Conservation (phyloP, 1,284 basidiomycete species). For the Cutaneotrichosporon mucoides region DNA sequence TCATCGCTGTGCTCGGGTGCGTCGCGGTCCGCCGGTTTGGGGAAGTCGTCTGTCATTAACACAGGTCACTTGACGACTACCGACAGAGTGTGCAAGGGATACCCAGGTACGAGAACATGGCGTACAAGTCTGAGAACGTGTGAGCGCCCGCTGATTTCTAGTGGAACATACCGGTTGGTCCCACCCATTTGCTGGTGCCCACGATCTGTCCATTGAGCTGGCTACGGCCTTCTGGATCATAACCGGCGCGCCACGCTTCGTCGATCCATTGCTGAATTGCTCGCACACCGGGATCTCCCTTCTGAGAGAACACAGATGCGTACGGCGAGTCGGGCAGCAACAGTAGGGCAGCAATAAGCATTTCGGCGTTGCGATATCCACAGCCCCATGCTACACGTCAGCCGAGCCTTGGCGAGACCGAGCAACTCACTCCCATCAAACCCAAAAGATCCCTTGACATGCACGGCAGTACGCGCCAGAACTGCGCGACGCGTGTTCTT, state of each 20-base stretch:
- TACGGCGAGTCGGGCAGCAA: slow-evolving; percentile 50
- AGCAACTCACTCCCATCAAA: slow-evolving; percentile 63
- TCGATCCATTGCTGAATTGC: slow-evolving; percentile 74
- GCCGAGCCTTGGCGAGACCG: neutral
- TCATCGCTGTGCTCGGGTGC: slow-evolving; percentile 4
- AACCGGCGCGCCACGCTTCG: slow-evolving; percentile 70
- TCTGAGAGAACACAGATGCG: slow-evolving; percentile 20
- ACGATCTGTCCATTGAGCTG: slow-evolving; percentile 60
- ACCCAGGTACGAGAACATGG: slow-evolving; percentile 51
- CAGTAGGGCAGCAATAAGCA: slow-evolving; percentile 65
- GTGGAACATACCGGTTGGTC: slow-evolving; percentile 61
- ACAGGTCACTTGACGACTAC: neutral
- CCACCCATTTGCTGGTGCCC: slow-evolving; percentile 69
- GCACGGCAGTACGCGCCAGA: slow-evolving; percentile 62
- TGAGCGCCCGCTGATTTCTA: slow-evolving; percentile 9
- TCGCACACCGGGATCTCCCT: slow-evolving; percentile 60
- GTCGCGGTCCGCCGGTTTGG: slow-evolving; percentile 27
- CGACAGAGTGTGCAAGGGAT: slow-evolving; percentile 57
- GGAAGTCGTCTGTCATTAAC: slow-evolving; percentile 40
- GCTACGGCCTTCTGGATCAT: slow-evolving; percentile 62
- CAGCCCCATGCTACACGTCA: slow-evolving; percentile 45
- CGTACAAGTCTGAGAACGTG: slow-evolving; percentile 51
- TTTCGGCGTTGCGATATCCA: slow-evolving; percentile 74
- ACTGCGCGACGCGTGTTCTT: slow-evolving; percentile 59
- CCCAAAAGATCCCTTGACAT: slow-evolving; percentile 63